Percentiles rank a stretch among this genome's conserved stretches.
Conservation (phyloP, 495 filamentous ascomycete species). For the Zalerion maritima region DNA sequence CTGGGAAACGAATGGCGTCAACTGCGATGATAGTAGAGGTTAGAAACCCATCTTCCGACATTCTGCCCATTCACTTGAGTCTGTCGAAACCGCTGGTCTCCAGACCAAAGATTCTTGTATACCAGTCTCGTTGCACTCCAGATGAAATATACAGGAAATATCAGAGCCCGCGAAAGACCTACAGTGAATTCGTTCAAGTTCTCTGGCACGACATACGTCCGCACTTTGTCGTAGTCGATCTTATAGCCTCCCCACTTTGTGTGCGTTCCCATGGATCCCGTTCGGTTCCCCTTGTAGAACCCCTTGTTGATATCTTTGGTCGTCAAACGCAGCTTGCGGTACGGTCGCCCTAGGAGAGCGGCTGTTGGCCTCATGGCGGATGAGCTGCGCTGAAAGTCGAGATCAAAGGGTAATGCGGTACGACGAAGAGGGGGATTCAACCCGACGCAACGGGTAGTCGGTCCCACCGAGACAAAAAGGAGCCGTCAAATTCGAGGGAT, state of each 20-base stretch:
- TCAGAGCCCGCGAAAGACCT: slow-evolving; percentile 8
- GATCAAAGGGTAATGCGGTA: background rate
- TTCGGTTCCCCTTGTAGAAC: slow-evolving; percentile 91
- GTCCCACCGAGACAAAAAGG: slow-evolving; percentile 8
- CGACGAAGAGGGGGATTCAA: background rate
- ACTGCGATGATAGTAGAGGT: slow-evolving; percentile 29
- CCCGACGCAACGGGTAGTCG: slow-evolving; percentile 13
- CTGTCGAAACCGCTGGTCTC: too few species aligned
- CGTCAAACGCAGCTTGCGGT: slow-evolving; percentile 57
- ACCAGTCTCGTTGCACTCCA: too few species aligned
- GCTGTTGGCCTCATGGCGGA: slow-evolving; percentile 51
- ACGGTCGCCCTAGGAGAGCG: slow-evolving; percentile 46
- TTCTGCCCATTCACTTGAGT: too few species aligned
- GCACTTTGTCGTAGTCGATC: slow-evolving; percentile 73
- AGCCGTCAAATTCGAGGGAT: too few species aligned
- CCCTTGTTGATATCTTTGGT: slow-evolving; percentile 88
- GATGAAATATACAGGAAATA: background rate
- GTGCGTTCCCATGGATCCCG: slow-evolving; percentile 74
- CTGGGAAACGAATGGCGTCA: slow-evolving; percentile 74
- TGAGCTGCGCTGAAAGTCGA: too few species aligned
- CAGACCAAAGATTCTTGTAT: too few species aligned
- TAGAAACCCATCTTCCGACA: too few species aligned
- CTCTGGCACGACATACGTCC: slow-evolving; percentile 73
- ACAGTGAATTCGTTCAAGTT: slow-evolving; percentile 59
- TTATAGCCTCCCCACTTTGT: slow-evolving; percentile 73